Evolutionary conservation across 2,329 filamentous ascomycete genomes (phyloP).

Genomic region (Didymella keratinophila): DNA sequence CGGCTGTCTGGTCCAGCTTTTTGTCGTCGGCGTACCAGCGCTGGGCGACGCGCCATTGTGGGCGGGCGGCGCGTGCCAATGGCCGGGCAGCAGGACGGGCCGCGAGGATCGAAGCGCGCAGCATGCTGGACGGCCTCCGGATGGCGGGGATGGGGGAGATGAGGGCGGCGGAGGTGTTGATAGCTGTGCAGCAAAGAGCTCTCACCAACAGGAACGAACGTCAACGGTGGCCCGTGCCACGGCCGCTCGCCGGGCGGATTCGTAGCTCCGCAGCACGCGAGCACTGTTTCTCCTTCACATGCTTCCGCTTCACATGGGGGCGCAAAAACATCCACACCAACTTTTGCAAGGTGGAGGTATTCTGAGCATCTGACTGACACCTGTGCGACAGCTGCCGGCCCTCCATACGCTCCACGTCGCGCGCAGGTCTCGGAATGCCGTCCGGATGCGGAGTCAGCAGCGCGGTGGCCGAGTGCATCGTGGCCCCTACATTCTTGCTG

Average conservation of each 20-base stretch:
- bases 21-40: slow-evolving; percentile 62
- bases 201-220: background rate
- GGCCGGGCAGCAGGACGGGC: slow-evolving; percentile 54
- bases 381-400: slow-evolving; percentile 9
- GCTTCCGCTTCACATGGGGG: background rate
- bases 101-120: slow-evolving; percentile 63
- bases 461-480: slow-evolving; percentile 9
- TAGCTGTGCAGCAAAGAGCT: slow-evolving; percentile 22
- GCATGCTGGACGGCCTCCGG: slow-evolving; percentile 60
- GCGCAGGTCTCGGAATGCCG: slow-evolving; percentile 19
- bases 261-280: slow-evolving; percentile 3
- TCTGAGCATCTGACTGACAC: slow-evolving; percentile 11
- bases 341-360: background rate
- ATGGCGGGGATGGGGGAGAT: slow-evolving; percentile 33
- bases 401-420: slow-evolving; percentile 21
- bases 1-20: slow-evolving; percentile 50
- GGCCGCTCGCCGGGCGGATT: slow-evolving; percentile 6
- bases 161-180: slow-evolving; percentile 23
- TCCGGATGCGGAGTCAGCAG: slow-evolving; percentile 19
- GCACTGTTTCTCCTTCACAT: slow-evolving; percentile 16
- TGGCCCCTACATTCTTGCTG: slow-evolving; percentile 7
- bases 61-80: slow-evolving; percentile 44
- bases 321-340: slow-evolving; percentile 1
- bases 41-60: slow-evolving; percentile 51
- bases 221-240: slow-evolving; percentile 8